phyloP scores from a whole-genome alignment of 306 rosid species.

The Trifolium dubium region DNA sequence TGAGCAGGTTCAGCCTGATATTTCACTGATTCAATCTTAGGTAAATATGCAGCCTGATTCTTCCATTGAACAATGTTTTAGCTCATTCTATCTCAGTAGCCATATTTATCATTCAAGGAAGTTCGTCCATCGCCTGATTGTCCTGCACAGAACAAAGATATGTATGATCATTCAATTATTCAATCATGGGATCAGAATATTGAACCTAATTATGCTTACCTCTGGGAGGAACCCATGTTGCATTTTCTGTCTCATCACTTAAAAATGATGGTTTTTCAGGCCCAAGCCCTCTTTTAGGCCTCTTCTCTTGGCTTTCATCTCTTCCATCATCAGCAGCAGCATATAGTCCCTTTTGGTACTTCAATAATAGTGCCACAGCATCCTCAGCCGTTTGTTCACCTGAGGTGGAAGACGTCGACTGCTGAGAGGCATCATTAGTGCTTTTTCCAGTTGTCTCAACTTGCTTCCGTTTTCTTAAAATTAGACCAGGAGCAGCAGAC shows the following conservation, averaged over 20 bases:
- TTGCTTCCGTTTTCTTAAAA: constrained; percentile 83
- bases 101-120: constrained; percentile 75
- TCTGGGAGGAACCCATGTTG: constrained; percentile 91
- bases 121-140: constrained; percentile 97
- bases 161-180: constrained; percentile 22
- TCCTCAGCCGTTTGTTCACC: constrained; percentile 76
- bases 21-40: not conserved
- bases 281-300: constrained; percentile 74
- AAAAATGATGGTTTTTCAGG: constrained; percentile 92
- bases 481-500: constrained; percentile 87
- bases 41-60: constrained; percentile 25
- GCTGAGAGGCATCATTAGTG: constrained; percentile 47
- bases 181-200: not conserved
- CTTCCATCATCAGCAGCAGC: constrained; percentile 52
- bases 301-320: constrained; percentile 53
- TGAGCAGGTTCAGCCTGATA: constrained; percentile 23
- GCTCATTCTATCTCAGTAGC: constrained; percentile 59
- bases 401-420: constrained; percentile 51
- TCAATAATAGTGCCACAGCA: constrained; percentile 91
- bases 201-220: constrained; percentile 56
- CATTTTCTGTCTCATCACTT: constrained; percentile 50
- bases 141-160: constrained; percentile 61
- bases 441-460: constrained; percentile 54
- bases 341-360: constrained; percentile 69
- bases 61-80: constrained; percentile 2